Percentiles rank a stretch among this genome's conserved stretches.
Conservation (phyloP, 306 rosid genomes). For the Casuarina cunninghamiana region DNA sequence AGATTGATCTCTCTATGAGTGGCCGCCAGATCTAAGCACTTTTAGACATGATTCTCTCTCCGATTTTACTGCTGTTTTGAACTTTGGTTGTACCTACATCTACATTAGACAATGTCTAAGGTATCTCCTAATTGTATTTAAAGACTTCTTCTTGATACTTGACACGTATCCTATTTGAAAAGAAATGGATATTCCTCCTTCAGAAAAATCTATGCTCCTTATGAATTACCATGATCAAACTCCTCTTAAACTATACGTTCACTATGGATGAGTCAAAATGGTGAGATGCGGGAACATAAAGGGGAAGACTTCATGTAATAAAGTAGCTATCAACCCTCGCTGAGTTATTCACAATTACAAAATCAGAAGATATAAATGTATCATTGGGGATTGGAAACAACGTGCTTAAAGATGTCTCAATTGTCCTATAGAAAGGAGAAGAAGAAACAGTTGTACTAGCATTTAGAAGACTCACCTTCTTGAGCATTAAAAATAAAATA, state of each 20-base stretch:
- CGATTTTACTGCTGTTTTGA: not conserved
- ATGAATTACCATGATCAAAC: not conserved
- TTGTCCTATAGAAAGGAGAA: not conserved
- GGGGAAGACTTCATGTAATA: not conserved
- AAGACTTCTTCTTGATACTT: slow-evolving; percentile 1
- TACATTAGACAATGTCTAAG: not conserved
- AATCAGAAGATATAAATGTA: not conserved
- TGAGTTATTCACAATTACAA: not conserved
- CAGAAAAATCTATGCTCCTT: not conserved
- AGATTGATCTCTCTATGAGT: not conserved
- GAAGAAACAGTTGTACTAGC: slow-evolving; percentile 13
- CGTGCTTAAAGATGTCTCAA: not conserved
- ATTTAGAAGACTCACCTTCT: slow-evolving; percentile 63
- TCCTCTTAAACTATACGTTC: not conserved
- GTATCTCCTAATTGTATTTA: not conserved
- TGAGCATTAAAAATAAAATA: slow-evolving; percentile 89
- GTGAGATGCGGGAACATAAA: not conserved
- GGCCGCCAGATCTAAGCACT: not conserved
- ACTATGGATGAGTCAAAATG: not conserved
- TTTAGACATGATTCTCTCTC: not conserved
- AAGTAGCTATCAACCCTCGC: not conserved
- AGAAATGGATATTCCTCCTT: not conserved
- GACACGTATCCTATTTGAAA: not conserved
- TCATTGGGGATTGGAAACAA: not conserved
- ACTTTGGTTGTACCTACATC: not conserved